phyloP scores from a whole-genome alignment of 78 protist genomes.

The Emiliania huxleyi region DNA sequence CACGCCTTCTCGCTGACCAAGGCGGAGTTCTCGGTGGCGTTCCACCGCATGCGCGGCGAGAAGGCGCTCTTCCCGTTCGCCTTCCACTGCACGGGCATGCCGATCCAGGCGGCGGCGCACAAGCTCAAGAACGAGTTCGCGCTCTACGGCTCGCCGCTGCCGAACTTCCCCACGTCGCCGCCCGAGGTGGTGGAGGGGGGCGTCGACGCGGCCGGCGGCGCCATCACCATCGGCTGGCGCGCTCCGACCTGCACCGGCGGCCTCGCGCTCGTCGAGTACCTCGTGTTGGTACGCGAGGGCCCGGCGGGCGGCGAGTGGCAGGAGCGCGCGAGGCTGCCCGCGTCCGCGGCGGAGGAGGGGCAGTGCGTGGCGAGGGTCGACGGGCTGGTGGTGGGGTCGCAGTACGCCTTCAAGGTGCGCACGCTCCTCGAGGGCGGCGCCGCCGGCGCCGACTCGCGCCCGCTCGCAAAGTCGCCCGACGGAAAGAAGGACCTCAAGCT shows the following conservation, averaged over 20 bases:
- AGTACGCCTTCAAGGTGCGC: neutral
- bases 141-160: slow-evolving; percentile 38
- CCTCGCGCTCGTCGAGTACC: neutral
- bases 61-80: slow-evolving; percentile 95
- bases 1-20: slow-evolving; percentile 97
- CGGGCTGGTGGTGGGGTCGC: neutral
- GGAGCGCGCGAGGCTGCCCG: neutral
- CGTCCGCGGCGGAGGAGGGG: neutral
- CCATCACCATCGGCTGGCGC: neutral
- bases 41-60: slow-evolving; percentile 90
- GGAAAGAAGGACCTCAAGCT: neutral
- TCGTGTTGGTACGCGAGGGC: neutral
- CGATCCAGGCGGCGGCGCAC: slow-evolving; percentile 91
- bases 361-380: neutral
- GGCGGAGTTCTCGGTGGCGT: slow-evolving; percentile 96
- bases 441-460: too few species aligned
- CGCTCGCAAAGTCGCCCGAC: neutral
- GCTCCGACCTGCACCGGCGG: slow-evolving; percentile 34
- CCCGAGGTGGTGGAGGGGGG: slow-evolving; percentile 6
- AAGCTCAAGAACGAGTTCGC: slow-evolving; percentile 52
- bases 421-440: neutral
- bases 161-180: slow-evolving; percentile 20
- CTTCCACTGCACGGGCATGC: slow-evolving; percentile 99
- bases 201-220: neutral
- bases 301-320: neutral